Base-by-base conservation (phyloP, 176 grass and related monocot genomes). In the Triticum turgidum region DNA sequence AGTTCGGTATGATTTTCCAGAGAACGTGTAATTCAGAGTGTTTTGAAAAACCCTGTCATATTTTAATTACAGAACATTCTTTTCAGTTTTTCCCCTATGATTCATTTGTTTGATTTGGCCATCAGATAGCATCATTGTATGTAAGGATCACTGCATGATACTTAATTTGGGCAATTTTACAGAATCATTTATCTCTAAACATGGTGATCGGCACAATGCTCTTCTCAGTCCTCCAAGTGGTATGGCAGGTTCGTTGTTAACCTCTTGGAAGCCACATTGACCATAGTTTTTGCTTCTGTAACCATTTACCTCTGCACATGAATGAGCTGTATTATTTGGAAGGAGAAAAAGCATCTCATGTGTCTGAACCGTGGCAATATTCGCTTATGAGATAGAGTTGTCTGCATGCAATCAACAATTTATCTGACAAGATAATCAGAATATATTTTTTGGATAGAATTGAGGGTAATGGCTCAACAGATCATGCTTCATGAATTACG, bases 171-270 rank as follows among this genome's bases (percentile, higher is more conserved):
- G 27, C 72, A 84, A 80, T 74, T 86, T 87, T 76, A 78, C 93
- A 96, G 97, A 91, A 86, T 59, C 90, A 82, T 75, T 61, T 86
- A 25, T 89, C 97, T 63, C 58, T 89, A 61, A 94, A 92, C 82
- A 88, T 98, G 76, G 93, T 96, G 77, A 98, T 98, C 62, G 88
- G 97, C 84, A 92, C 94, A 63, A 98, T 89, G 88, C 90, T 98
- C 65, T 98, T 96, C 88, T 96, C 93, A 61, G 87, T 96, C 76
- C 94, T 98, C 74, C 97, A 98, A 82, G 92, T 98, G 69, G 61
- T 96, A 25, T 98, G 97, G 94, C 94, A 94, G 97, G 97, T 98
- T 76, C 76, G 90, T 22, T 95, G 13, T 37, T 85, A 84, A 70
- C 39, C 62, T 61, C 30, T 69, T 9, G 4, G 38, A 65, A 58